Evolutionary conservation across 2,329 filamentous ascomycete genomes (phyloP), one percentile per base, ranked within the genome.

Genomic region (Trichoderma oligosporum): DNA sequence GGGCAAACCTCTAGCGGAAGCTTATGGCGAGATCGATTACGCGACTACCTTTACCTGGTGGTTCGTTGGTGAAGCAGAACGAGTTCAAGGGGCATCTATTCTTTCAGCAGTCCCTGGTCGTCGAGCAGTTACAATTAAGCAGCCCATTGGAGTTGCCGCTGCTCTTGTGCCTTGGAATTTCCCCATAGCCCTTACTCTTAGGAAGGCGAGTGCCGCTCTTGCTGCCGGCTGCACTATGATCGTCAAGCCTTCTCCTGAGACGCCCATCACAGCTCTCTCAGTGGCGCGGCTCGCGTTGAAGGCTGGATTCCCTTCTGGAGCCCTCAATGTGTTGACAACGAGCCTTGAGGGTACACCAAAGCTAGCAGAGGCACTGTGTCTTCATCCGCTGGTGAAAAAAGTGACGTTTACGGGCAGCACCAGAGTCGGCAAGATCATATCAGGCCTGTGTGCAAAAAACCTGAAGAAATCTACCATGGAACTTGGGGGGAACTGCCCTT

Each of bases 351-450:
- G 76, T 47, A 79, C 77, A 0, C 77, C 77, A 0, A 54, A 64
- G 1, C 68, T 80, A 2, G 75, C 74, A 11, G 77, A 78, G 65
- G 72, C 73, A 0, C 71, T 81, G 1, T 79, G 76, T 61, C 70
- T 72, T 25, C 76, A 80, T 57, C 71, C 71, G 0, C 57, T 71
- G 0, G 73, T 80, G 0, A 76, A 74, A 49, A 91, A 91, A 68
- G 77, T 93, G 56, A 88, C 86, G 57, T 94, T 93, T 64, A 93
- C 89, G 0, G 89, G 89, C 16, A 85, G 82, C 64, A 89, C 88
- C 0, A 72, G 76, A 0, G 82, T 91, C 0, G 89, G 89, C 4
- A 81, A 83, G 36, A 84, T 85, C 59, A 78, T 90, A 45, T 82
- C 84, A 1, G 70, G 76, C 2, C 76, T 78, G 1, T 84, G 83